phyloP scores from a whole-genome alignment of 768 basidiomycete genomes.

The Zangia roseola region DNA sequence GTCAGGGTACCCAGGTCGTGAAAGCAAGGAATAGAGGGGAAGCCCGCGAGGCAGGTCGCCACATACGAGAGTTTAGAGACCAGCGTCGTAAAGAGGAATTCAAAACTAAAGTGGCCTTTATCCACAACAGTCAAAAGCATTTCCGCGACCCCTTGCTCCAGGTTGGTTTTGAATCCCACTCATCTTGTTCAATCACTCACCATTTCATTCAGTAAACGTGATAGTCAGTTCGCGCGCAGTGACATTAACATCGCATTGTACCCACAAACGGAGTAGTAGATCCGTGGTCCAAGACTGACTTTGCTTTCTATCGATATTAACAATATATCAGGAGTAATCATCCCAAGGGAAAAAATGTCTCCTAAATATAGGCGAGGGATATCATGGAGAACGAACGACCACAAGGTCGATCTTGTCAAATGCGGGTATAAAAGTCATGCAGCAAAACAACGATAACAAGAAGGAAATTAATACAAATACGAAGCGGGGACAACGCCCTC shows the following conservation, averaged over 20 bases:
- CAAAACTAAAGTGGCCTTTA: constrained; percentile 78
- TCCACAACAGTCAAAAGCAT: constrained; percentile 87
- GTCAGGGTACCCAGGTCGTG: constrained; percentile 76
- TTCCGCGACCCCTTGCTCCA: constrained; percentile 71
- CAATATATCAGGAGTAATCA: constrained; percentile 4
- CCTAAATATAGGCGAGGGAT: constrained; percentile 18
- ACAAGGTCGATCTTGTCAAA: constrained; percentile 38
- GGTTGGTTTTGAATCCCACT: constrained; percentile 28
- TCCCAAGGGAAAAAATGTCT: constrained; percentile 8
- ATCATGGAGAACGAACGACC: constrained; percentile 35
- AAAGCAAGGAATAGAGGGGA: constrained; percentile 94
- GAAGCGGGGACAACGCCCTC: constrained; percentile 92
- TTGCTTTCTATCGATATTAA: constrained; percentile 14
- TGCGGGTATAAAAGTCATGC: constrained; percentile 35
- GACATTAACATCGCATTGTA: constrained; percentile 7
- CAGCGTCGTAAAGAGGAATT: constrained; percentile 76
- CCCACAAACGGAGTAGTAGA: background rate
- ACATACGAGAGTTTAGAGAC: constrained; percentile 82
- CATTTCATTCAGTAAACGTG: constrained; percentile 15
- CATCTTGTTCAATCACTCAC: background rate
- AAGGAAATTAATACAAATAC: constrained; percentile 71
- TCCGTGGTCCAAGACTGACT: constrained; percentile 14
- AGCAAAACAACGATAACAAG: constrained; percentile 32
- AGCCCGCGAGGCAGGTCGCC: constrained; percentile 87
- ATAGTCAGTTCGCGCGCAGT: too few relatives aligned